Evolutionary conservation across 176 grass and related monocot species (phyloP).

Genomic region (Ananas comosus): DNA sequence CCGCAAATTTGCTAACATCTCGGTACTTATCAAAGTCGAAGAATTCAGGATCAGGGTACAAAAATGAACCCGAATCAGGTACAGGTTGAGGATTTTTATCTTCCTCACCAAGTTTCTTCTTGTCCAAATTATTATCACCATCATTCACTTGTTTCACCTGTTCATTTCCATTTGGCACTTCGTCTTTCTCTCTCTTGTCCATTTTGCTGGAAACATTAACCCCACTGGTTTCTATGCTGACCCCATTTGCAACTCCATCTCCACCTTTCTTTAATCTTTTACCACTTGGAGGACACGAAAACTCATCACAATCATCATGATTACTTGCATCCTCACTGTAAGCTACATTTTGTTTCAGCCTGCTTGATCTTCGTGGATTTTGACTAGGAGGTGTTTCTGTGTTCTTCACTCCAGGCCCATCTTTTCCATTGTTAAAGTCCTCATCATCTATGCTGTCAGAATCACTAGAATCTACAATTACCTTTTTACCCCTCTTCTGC

Average conservation of each 20-base stretch:
- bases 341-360: conserved; percentile 55
- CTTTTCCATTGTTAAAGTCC: conserved; percentile 26
- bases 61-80: conserved; percentile 16
- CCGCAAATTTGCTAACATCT: conserved; percentile 36
- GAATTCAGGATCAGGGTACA: conserved; percentile 58
- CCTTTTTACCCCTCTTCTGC: conserved; percentile 49
- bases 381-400: conserved; percentile 14
- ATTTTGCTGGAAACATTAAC: conserved; percentile 21
- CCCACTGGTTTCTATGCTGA: conserved; percentile 10
- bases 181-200: conserved; percentile 12
- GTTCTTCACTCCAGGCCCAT: conserved; percentile 21
- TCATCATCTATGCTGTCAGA: conserved; percentile 39
- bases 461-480: conserved; percentile 31
- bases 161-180: conserved; percentile 18
- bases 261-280: conserved; percentile 35
- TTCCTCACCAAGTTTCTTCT: conserved; percentile 10
- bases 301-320: conserved; percentile 20
- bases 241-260: conserved; percentile 11
- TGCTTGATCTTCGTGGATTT: conserved; percentile 45
- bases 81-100: conserved; percentile 23
- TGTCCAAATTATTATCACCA: conserved; percentile 8
- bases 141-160: conserved; percentile 13
- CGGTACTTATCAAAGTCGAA: conserved; percentile 48
- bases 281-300: conserved; percentile 16
- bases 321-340: conserved; percentile 46